Percentiles rank a stretch among this genome's conserved stretches.
Evolutionary conservation across 1,284 basidiomycete genomes (phyloP).

Genomic region (Trichosporon sp.): DNA sequence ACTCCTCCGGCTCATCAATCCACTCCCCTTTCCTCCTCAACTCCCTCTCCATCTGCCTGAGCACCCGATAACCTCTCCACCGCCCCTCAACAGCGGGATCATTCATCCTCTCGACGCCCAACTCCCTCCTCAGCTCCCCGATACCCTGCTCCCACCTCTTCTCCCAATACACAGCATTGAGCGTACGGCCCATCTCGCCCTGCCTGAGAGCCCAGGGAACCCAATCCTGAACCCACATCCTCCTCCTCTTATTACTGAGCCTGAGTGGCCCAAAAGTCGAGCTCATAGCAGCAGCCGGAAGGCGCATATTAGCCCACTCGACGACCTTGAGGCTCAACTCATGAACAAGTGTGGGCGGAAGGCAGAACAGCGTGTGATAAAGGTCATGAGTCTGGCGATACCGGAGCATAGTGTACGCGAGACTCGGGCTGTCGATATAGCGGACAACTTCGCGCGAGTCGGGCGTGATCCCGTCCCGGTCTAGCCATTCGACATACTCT

Average conservation of each 20-base stretch:
- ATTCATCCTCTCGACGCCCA: conserved; percentile 57
- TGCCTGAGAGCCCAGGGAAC: conserved; percentile 84
- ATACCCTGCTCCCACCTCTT: conserved; percentile 81
- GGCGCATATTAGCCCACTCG: conserved; percentile 84
- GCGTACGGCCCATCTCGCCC: conserved; percentile 62
- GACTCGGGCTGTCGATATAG: conserved; percentile 86
- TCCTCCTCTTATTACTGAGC: conserved; percentile 32
- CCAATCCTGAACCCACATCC: conserved; percentile 57
- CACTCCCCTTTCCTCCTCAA: conserved; percentile 43
- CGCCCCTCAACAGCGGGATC: conserved; percentile 33
- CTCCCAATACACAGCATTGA: conserved; percentile 95
- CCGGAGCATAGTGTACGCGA: conserved; percentile 95
- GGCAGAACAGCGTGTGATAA: conserved; percentile 80
- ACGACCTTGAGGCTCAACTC: conserved; percentile 96
- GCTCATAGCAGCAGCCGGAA: conserved; percentile 82
- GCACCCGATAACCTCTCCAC: conserved; percentile 48
- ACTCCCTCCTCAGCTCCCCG: conserved; percentile 68
- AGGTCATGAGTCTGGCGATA: conserved; percentile 98
- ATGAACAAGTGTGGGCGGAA: conserved; percentile 83
- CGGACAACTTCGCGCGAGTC: conserved; percentile 89
- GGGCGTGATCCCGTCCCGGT: conserved; percentile 83
- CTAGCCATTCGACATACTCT: conserved; percentile 86
- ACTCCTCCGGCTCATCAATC: conserved; percentile 47
- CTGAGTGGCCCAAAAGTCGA: conserved; percentile 61
- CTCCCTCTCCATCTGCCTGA: conserved; percentile 44